Percentiles rank a stretch among this genome's conserved stretches.
Conservation (phyloP, 371 early-diverging fungal species). For the Apophysomyces trapeziformis region DNA sequence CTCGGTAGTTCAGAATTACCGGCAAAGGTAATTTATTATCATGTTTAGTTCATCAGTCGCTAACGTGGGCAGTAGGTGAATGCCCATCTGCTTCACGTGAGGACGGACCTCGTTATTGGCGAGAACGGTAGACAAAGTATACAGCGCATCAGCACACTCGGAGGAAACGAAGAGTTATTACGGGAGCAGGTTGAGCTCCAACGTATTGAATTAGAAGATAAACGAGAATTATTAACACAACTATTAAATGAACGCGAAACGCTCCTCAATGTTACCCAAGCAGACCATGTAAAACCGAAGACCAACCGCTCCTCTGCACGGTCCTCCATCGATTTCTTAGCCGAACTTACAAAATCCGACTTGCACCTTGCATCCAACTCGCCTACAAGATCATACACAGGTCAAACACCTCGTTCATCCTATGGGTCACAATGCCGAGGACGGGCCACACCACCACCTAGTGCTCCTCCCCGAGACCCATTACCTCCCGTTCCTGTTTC, state of each 20-base stretch:
- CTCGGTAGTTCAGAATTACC: constrained; percentile 2
- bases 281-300: not conserved
- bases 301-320: constrained; percentile 23
- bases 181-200: constrained; percentile 45
- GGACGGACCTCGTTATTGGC: not conserved
- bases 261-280: constrained; percentile 13
- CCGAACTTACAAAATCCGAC: constrained; percentile 25
- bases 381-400: constrained; percentile 9
- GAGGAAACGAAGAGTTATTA: constrained; percentile 17
- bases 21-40: not conserved
- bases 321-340: constrained; percentile 43
- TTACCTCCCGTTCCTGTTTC: constrained; percentile 33
- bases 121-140: not conserved
- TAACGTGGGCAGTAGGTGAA: constrained; percentile 10
- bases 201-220: constrained; percentile 41
- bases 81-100: not conserved
- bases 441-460: constrained; percentile 30
- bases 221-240: constrained; percentile 37
- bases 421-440: constrained; percentile 8
- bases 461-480: constrained; percentile 34
- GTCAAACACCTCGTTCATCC: constrained; percentile 19
- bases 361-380: constrained; percentile 12
- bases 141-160: not conserved
- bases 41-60: not conserved
- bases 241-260: constrained; percentile 43